These are phyloP conservation scores for Fusarium multiceps DNA, from an alignment of 2,329 filamentous ascomycete species.

Conservation along the genomic window DNA sequence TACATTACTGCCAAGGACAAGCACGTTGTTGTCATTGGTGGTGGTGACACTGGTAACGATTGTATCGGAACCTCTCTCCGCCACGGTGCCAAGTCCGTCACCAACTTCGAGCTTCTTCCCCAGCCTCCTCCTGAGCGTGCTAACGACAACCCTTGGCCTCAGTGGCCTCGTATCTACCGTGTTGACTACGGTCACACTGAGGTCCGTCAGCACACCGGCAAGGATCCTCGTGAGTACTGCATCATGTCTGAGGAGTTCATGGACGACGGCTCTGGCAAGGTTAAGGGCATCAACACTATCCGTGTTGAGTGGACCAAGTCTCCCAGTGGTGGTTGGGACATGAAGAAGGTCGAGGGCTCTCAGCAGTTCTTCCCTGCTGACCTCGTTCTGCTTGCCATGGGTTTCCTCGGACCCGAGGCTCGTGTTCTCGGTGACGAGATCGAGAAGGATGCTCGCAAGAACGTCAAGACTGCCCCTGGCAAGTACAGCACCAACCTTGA, in stretches of 20 bases:
- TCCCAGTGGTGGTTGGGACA: conserved; percentile 91
- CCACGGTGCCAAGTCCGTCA: conserved; percentile 93
- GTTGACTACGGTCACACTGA: conserved; percentile 98
- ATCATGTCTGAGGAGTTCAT: conserved; percentile 99
- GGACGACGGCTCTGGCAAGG: conserved; percentile 84
- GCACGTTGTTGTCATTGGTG: conserved; percentile 95
- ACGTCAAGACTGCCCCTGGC: conserved; percentile 91
- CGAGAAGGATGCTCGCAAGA: conserved; percentile 92
- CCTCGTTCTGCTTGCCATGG: conserved; percentile 94
- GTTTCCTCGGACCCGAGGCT: conserved; percentile 93
- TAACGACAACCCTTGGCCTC: conserved; percentile 95
- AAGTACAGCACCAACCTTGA: conserved; percentile 89
- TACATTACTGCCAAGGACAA: conserved; percentile 98
- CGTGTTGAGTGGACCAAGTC: conserved; percentile 97
- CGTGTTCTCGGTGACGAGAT: conserved; percentile 87
- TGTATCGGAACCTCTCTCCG: conserved; percentile 97
- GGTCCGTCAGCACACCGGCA: conserved; percentile 91
- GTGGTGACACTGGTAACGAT: conserved; percentile 97
- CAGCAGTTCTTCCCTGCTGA: conserved; percentile 98
- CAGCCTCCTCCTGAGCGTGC: conserved; percentile 92
- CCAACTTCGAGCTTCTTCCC: conserved; percentile 95
- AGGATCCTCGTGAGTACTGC: conserved; percentile 95
- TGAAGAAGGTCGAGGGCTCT: conserved; percentile 95
- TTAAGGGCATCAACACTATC: conserved; percentile 95
- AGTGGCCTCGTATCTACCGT: conserved; percentile 97